phyloP scores from a whole-genome alignment of 345 rosid species.

The Camelina laxa region DNA sequence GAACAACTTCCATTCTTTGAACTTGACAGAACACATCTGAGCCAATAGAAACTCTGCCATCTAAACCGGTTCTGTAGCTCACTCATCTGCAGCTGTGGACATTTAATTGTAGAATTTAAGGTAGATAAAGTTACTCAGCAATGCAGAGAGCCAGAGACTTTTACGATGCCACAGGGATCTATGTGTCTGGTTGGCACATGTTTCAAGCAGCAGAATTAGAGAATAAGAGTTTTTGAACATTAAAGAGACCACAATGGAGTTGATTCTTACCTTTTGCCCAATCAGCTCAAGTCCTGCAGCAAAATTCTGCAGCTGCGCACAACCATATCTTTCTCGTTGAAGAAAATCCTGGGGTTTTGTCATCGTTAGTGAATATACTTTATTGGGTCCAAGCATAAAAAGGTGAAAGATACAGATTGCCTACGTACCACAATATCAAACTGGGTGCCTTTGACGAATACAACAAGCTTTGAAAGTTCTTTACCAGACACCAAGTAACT shows the following conservation, averaged over 20 bases:
- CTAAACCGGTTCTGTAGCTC: conserved; percentile 89
- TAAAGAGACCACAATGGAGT: not conserved
- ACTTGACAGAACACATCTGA: conserved; percentile 98
- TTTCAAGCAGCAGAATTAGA: conserved; percentile 1
- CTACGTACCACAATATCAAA: conserved; percentile 92
- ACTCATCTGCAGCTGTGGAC: conserved; percentile 88
- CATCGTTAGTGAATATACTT: conserved; percentile 12
- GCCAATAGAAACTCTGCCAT: conserved; percentile 96
- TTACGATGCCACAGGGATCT: not conserved
- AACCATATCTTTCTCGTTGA: conserved; percentile 86
- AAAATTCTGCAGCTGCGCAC: conserved; percentile 88
- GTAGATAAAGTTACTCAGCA: not conserved
- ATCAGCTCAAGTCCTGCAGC: conserved; percentile 92
- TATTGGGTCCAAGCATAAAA: conserved; percentile 15
- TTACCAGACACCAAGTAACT: conserved; percentile 95
- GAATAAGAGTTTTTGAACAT: not conserved
- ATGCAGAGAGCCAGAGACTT: not conserved
- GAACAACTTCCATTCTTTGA: conserved; percentile 98
- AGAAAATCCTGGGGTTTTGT: conserved; percentile 77
- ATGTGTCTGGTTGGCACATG: not conserved
- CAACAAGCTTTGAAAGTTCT: conserved; percentile 55
- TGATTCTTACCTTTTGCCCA: conserved; percentile 67
- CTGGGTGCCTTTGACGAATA: too few relatives aligned
- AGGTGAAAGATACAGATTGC: conserved; percentile 8
- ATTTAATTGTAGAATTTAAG: conserved; percentile 14